Base-by-base conservation (phyloP, 352 stramenopile genomes). In the Globisporangium solare region DNA sequence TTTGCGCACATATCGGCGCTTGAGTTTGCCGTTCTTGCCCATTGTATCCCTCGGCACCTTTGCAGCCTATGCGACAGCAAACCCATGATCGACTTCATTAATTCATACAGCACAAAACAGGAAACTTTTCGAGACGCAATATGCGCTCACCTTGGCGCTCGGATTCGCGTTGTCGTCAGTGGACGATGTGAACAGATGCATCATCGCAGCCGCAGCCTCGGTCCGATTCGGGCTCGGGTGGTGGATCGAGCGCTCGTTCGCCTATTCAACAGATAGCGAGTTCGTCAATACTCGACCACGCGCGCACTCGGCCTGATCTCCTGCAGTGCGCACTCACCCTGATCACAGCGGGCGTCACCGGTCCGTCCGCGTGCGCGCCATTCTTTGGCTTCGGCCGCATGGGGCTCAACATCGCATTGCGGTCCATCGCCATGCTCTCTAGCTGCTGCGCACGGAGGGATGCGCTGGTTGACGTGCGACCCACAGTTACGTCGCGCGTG, bases 171-270 rank as follows among this genome's bases (percentile, higher is more conserved):
- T n/a, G 12, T 43, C 39, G n/a, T 7, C 61, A 7, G 58, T 47
- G 0, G 74, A 79, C 0, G 74, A 81, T 14, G 76, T 67, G 42
- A 92, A 73, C 15, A 92, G 50, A 57, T 89, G 72, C 79, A 92
- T 86, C 82, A 92, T 92, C 20, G 82, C 82, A 1, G 79, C 74
- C 2, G 82, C 82, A 15, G 82, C 82, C 58, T 92, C 82, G 0
- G 79, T 90, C 47, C 82, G 75, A 53, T 90, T 92, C 20, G 82
- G 82, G 62, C 79, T 90, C 21, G 82, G 82, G 55, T 91, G 73
- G 47, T 80, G 75, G 6, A 87, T 70, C n/a, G 69, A 64, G 15
- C 63, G 73, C 18, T 74, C 63, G 1, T 17, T 40, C 21, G 56
- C 14, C 63, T 68, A 20, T 11, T 3, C n/a, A 27, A 45, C 48